Evolutionary conservation across 495 filamentous ascomycete species (phyloP), one percentile per base, ranked within the genome.

Genomic region (Penicillium parvum): DNA sequence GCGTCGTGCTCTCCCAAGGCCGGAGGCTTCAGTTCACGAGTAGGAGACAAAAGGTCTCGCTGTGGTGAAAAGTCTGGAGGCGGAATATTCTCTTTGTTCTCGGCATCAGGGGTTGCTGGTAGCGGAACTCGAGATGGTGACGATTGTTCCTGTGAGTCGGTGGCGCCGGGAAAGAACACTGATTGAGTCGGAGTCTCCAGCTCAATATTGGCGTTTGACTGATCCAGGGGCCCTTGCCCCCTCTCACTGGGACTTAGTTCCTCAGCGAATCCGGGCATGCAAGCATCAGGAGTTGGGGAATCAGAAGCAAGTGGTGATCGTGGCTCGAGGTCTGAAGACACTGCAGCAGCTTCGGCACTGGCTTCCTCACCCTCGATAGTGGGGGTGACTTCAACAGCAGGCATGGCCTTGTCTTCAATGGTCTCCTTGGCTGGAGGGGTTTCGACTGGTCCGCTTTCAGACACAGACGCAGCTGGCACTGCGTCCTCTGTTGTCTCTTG

Each of bases 21-120:
- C 30, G 9, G 15, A 5, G 43, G 25, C 8, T 37, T 56, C 18
- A 35, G 27, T 35, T 36, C 25, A 9, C 28, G 37, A 28, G 20
- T 21, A 18, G 47, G 30, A 3, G 49, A 44, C 4, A 20, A 22
- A 7, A 19, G 11, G 14, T 34, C 30, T 0, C 20, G 39, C 7
- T 38, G 30, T 26, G 41, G 34, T 4, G 37, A 22, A 40, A 45
- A 46, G 7, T n/a, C 32, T 0, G 19, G 21, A 2, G 56, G 56
- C 17, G 53, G 50, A 5, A 57, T 45, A 9, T 57, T 60, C 20
- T 60, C 57, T n/a, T 60, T 57, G 18, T 54, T 43, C 12, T 57
- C 44, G 7, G 32, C 17, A 10, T 35, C 22, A 3, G 44, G 28
- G 7, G 40, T 25, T 28, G n/a, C 16, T 27, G 44, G 44, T n/a